These are phyloP conservation scores for Hibiscus syriacus DNA, from an alignment of 345 rosid genomes.

Conservation along the genomic window DNA sequence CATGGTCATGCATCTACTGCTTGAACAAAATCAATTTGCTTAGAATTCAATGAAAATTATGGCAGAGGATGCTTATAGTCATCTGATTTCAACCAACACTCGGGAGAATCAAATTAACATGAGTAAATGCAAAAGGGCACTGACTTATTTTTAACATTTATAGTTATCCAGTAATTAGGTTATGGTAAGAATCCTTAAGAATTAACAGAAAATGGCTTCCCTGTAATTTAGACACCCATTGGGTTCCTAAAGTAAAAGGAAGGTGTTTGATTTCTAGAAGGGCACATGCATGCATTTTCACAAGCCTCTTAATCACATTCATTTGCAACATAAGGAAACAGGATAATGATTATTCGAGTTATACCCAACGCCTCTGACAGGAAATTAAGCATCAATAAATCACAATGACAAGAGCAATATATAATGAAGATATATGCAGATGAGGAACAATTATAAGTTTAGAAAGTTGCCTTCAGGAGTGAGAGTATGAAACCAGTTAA, in stretches of 20 bases:
- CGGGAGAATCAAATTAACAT: not conserved
- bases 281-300: not conserved
- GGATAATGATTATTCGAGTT: not conserved
- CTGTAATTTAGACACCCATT: not conserved
- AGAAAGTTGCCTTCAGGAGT: slow-evolving; percentile 69
- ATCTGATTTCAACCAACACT: not conserved
- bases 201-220: not conserved
- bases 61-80: not conserved
- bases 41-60: slow-evolving; percentile 3
- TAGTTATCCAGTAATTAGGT: not conserved
- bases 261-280: not conserved
- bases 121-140: not conserved
- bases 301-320: not conserved
- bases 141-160: too few relatives aligned
- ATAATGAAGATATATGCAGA: slow-evolving; percentile 1
- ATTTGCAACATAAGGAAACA: not conserved
- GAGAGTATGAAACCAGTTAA: slow-evolving; percentile 75
- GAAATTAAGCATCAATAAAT: not conserved
- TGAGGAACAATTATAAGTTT: not conserved
- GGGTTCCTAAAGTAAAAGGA: not conserved
- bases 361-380: not conserved
- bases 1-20: slow-evolving; percentile 91
- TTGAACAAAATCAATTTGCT: slow-evolving; percentile 13
- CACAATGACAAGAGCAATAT: too few relatives aligned
- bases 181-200: not conserved